A percentile compares a stretch with the other conserved stretches of the same genome.
Conservation (phyloP, 305 asterid species). For the Rubia balearica region DNA sequence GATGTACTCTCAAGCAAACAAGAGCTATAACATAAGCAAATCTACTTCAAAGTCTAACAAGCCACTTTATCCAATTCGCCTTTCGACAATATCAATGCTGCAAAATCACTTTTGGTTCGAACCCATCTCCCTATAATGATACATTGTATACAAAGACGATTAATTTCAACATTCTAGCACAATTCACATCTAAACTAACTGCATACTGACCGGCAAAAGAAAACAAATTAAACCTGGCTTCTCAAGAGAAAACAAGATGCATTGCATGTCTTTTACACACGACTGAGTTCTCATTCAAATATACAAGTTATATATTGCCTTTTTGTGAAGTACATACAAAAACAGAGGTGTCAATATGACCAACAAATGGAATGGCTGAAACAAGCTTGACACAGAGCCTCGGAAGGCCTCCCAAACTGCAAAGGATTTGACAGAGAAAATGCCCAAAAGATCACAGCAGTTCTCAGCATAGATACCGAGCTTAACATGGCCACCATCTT, state of each 20-base stretch:
- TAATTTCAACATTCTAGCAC: conserved; percentile 11
- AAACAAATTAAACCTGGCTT: neutral
- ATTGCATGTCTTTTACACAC: conserved; percentile 36
- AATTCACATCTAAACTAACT: neutral
- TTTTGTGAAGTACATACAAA: conserved; percentile 41
- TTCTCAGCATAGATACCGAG: conserved; percentile 28
- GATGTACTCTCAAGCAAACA: neutral
- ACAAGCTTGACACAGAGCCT: conserved; percentile 30
- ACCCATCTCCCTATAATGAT: neutral
- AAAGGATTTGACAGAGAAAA: conserved; percentile 32
- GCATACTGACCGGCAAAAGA: neutral
- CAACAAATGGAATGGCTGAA: conserved; percentile 42
- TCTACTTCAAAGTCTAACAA: neutral
- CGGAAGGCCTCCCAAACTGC: conserved; percentile 31
- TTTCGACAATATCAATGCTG: neutral
- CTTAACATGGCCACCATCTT: conserved; percentile 33
- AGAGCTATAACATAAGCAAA: neutral
- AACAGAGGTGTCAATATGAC: conserved; percentile 38
- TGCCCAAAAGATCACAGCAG: conserved; percentile 35
- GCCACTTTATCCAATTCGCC: neutral
- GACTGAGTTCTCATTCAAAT: conserved; percentile 42
- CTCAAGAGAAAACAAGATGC: conserved; percentile 6
- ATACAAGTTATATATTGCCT: conserved; percentile 50
- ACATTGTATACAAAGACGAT: neutral
- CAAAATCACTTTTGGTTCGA: neutral